A percentile compares a stretch with the other conserved stretches of the same genome.
phyloP scores from a whole-genome alignment of 805 yeast species.

The Pachysolen tannophilus region DNA sequence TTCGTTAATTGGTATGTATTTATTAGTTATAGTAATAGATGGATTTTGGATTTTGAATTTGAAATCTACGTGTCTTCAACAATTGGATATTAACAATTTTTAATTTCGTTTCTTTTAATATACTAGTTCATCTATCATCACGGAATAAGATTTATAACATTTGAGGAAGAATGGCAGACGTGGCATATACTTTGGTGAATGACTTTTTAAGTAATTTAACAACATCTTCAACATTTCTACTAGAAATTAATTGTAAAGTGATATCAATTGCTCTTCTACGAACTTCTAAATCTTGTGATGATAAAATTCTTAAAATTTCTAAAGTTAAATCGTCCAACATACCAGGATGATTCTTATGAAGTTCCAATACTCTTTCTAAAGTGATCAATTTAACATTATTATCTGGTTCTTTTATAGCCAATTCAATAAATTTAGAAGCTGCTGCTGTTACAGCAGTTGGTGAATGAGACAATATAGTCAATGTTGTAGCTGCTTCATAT shows the following conservation, averaged over 20 bases:
- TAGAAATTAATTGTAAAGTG: conserved; percentile 70
- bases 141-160: too few relatives aligned
- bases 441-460: conserved; percentile 68
- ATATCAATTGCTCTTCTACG: conserved; percentile 82
- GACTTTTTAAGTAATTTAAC: conserved; percentile 86
- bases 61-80: too few relatives aligned
- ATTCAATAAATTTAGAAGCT: conserved; percentile 77
- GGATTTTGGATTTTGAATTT: too few relatives aligned
- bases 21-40: too few relatives aligned
- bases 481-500: conserved; percentile 86
- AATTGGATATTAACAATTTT: too few relatives aligned
- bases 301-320: conserved; percentile 78
- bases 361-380: conserved; percentile 72
- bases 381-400: conserved; percentile 92
- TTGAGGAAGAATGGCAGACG: too few relatives aligned
- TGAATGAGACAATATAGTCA: conserved; percentile 46
- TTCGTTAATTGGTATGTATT: too few relatives aligned
- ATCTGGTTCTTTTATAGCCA: conserved; percentile 90
- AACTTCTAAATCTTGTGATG: conserved; percentile 88
- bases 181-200: too few relatives aligned
- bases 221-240: conserved; percentile 90
- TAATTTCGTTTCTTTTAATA: too few relatives aligned
- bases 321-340: conserved; percentile 74
- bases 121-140: too few relatives aligned
- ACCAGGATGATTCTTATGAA: conserved; percentile 72